Conservation (phyloP, 1,139 yeast species). For the Zygosaccharomyces pseudobailii region DNA sequence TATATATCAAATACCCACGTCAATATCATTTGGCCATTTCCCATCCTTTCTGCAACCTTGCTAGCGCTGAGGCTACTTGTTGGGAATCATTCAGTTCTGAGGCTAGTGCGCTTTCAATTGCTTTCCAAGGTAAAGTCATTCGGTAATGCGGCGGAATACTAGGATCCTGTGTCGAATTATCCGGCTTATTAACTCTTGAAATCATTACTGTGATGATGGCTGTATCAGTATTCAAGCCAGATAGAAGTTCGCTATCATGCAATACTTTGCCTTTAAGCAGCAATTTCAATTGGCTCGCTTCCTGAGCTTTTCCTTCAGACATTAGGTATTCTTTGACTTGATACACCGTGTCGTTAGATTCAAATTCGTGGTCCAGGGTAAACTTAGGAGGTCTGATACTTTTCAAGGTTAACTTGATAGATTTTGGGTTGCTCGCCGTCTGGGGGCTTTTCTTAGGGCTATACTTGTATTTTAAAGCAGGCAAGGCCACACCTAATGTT, state of each 20-base stretch:
- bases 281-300: conserved; percentile 37
- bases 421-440: not conserved
- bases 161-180: conserved; percentile 3
- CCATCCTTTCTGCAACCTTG: conserved; percentile 43
- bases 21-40: conserved; percentile 27
- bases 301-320: conserved; percentile 25
- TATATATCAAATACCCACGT: not conserved
- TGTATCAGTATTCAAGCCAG: conserved; percentile 21
- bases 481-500: conserved; percentile 34
- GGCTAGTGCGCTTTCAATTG: conserved; percentile 28
- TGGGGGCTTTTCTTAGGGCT: conserved; percentile 16
- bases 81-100: conserved; percentile 18
- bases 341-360: conserved; percentile 34
- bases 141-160: conserved; percentile 4
- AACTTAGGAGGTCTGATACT: conserved; percentile 47
- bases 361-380: conserved; percentile 26
- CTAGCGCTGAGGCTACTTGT: conserved; percentile 27
- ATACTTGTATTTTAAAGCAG: conserved; percentile 34
- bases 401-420: conserved; percentile 35
- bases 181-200: conserved; percentile 21
- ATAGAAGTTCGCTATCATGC: conserved; percentile 38
- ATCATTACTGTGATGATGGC: conserved; percentile 37
- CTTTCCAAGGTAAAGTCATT: conserved; percentile 36
- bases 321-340: conserved; percentile 38
- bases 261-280: conserved; percentile 47